These are phyloP conservation scores for Populus ilicifolia DNA, from an alignment of 345 rosid species.

Conservation along the genomic window DNA sequence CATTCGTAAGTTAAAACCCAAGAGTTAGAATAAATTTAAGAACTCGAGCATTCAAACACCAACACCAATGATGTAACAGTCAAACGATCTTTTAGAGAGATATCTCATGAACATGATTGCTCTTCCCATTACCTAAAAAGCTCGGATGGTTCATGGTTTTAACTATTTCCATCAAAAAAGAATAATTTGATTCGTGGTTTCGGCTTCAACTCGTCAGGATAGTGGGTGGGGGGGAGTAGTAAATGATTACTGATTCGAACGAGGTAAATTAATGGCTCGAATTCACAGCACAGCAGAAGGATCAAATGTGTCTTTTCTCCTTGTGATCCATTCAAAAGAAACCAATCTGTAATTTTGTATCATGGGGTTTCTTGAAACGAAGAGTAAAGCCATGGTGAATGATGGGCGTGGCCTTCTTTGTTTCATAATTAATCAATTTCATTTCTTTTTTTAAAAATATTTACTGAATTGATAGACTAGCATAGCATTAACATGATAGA, in stretches of 20 bases:
- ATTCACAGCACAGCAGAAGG: neutral
- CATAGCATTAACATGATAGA: too few relatives aligned
- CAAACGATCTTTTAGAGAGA: neutral
- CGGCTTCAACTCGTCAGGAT: too few relatives aligned
- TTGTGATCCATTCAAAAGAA: neutral
- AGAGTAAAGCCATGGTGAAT: neutral
- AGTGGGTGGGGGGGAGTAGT: too few relatives aligned
- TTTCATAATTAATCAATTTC: neutral
- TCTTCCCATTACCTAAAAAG: constrained; percentile 15
- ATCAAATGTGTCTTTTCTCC: neutral
- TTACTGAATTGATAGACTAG: too few relatives aligned
- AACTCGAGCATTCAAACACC: neutral
- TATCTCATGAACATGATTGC: constrained; percentile 3
- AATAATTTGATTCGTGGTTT: too few relatives aligned
- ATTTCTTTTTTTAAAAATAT: too few relatives aligned
- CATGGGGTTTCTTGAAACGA: neutral
- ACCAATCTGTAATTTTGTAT: neutral
- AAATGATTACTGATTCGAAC: neutral
- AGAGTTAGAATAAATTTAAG: neutral
- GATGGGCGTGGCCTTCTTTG: neutral
- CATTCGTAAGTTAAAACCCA: neutral
- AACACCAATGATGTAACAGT: neutral
- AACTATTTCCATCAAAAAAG: neutral
- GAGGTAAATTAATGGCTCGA: neutral
- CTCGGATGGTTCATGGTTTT: neutral